Evolutionary conservation across 1,284 basidiomycete genomes (phyloP).

Genomic region (Schizophyllum amplum): DNA sequence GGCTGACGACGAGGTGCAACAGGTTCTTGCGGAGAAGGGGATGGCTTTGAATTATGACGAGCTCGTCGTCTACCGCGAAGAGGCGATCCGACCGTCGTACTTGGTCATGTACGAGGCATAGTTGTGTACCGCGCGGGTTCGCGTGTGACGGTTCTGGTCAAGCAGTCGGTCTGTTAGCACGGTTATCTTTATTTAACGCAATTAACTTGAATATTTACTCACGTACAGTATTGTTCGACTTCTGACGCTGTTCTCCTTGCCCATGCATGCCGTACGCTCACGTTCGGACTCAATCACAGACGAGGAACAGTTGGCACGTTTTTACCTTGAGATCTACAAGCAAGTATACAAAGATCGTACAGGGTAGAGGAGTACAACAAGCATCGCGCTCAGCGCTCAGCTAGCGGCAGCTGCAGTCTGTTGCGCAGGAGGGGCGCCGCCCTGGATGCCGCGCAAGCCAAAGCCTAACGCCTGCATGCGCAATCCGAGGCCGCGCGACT

Average conservation of each 20-base stretch:
- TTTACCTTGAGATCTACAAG: not conserved
- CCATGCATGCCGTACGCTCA: no score
- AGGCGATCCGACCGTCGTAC: constrained; percentile 58
- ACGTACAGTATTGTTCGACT: no score
- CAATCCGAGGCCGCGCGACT: constrained; percentile 87
- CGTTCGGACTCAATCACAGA: not conserved
- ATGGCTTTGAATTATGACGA: constrained; percentile 58
- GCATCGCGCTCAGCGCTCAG: not conserved
- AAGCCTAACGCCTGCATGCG: constrained; percentile 33
- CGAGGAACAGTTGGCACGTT: not conserved
- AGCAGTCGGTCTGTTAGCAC: not conserved
- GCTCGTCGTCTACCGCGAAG: constrained; percentile 54
- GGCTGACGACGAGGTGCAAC: constrained; percentile 3
- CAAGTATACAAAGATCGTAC: not conserved
- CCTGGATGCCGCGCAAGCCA: not conserved
- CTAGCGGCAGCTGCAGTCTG: not conserved
- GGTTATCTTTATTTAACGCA: not conserved
- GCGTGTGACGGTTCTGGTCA: not conserved
- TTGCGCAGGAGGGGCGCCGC: not conserved
- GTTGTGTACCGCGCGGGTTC: not conserved
- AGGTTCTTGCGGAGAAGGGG: constrained; percentile 55
- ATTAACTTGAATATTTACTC: not conserved
- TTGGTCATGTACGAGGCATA: constrained; percentile 51
- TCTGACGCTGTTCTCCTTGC: no score
- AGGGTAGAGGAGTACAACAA: not conserved